Base-by-base conservation (phyloP, 1,139 yeast genomes). In the Saccharomyces hybrid region DNA sequence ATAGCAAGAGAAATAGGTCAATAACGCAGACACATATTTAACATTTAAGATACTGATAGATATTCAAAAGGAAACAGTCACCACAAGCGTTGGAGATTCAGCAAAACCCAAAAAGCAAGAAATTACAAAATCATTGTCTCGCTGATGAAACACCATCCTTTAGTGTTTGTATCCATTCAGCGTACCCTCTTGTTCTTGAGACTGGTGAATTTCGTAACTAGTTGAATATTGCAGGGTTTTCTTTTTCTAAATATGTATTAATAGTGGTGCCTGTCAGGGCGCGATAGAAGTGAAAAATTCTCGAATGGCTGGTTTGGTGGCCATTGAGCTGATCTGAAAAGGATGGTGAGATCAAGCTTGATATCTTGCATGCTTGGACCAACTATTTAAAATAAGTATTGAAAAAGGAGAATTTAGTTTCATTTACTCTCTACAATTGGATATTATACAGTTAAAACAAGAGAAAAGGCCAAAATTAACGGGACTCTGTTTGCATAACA, bases 281-380 rank as follows among this genome's bases (percentile, higher is more conserved):
- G 44, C 44, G 44, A 38, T 38, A 38, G 26, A 38, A 20, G 16
- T 16, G 25, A 38, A 38, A 38, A 38, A 38, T 38, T 38, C 44
- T 38, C 44, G 44, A 38, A 38, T 38, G 44, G 44, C 44, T 38
- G 44, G 44, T 38, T 38, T 38, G 25, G 44, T 38, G n/a, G 11
- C 44, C 16, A 38, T 25, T 38, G 44, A 38, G 44, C 44, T 38
- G 44, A 38, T 38, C 44, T 38, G 44, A 11, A 20, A 38, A 20
- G 44, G 44, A 16, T 20, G 44, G 26, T 7, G 20, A 38, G n/a
- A 16, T 38, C 25, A 38, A 38, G 26, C 25, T 8, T 38, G 26
- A 23, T 13, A 38, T 25, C 26, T 11, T 38, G 44, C 20, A 38
- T 9, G 25, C 44, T 38, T 38, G 8, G 25, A 11, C 13, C 44